Conservation (phyloP, 257 asterid species). For the Scutellaria barbata region DNA sequence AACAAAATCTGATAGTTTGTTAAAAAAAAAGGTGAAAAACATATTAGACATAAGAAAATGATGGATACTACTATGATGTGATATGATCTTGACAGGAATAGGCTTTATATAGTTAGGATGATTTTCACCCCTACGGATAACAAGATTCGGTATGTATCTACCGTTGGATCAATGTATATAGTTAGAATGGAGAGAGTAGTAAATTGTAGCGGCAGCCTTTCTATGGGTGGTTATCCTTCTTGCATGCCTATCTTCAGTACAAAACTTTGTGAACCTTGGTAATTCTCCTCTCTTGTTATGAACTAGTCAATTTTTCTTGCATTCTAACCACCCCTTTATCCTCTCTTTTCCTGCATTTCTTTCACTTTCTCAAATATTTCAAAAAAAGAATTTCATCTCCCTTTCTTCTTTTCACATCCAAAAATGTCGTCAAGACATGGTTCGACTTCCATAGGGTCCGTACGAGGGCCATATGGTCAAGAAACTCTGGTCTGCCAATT, state of each 20-base stretch:
- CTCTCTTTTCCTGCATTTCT: neutral
- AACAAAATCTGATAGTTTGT: too few species aligned
- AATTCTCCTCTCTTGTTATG: neutral
- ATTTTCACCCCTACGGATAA: too few species aligned
- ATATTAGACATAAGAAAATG: too few species aligned
- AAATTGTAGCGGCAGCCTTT: constrained; percentile 9
- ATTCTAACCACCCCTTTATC: neutral
- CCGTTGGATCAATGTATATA: neutral
- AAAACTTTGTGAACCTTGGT: constrained; percentile 23
- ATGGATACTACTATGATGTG: too few species aligned
- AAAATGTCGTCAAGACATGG: constrained; percentile 4
- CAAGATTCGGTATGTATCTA: neutral
- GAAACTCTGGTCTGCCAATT: constrained; percentile 56
- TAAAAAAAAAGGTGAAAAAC: too few species aligned
- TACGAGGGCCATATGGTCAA: constrained; percentile 43
- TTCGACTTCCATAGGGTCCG: constrained; percentile 39
- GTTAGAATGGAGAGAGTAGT: constrained; percentile 6
- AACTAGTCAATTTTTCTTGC: neutral
- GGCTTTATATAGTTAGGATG: too few species aligned
- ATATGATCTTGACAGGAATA: too few species aligned
- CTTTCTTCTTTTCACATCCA: neutral
- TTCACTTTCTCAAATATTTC: constrained; percentile 1
- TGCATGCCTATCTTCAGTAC: constrained; percentile 27
- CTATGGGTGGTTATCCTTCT: constrained; percentile 35
- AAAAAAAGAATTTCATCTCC: neutral